A percentile compares a stretch with the other conserved stretches of the same genome.
Conservation (phyloP, 495 filamentous ascomycete genomes). For the Hypoxylon intermedium region DNA sequence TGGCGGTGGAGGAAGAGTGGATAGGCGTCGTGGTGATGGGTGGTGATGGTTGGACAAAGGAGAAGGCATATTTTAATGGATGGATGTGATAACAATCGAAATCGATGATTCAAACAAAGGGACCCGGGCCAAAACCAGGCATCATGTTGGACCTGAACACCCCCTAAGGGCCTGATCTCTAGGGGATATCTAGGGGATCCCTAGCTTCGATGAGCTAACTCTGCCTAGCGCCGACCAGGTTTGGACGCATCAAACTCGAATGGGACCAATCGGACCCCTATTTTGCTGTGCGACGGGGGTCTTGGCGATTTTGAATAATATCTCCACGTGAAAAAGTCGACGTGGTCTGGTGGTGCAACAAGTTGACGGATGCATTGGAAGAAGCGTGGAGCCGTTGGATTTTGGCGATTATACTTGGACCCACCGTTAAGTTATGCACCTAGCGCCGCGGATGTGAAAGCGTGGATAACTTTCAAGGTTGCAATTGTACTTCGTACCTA, state of each 20-base stretch:
- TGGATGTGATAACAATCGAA: constrained; percentile 12
- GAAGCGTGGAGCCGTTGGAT: not conserved
- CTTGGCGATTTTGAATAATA: constrained; percentile 16
- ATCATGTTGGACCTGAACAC: too few species aligned
- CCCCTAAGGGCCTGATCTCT: too few species aligned
- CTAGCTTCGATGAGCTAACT: constrained; percentile 7
- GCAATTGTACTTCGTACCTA: not conserved
- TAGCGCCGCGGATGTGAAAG: constrained; percentile 20
- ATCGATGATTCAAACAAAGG: constrained; percentile 8
- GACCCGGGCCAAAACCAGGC: constrained; percentile 10
- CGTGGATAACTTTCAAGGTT: not conserved
- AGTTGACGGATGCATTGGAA: not conserved
- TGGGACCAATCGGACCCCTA: not conserved
- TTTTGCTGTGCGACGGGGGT: constrained; percentile 3
- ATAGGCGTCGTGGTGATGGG: constrained; percentile 16
- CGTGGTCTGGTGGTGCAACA: not conserved
- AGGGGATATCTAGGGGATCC: constrained; percentile 2
- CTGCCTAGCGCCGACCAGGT: constrained; percentile 13
- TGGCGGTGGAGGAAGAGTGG: constrained; percentile 23
- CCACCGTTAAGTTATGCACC: constrained; percentile 20
- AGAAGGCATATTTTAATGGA: constrained; percentile 35
- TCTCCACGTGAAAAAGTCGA: constrained; percentile 6
- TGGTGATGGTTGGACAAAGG: constrained; percentile 36
- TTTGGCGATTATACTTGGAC: constrained; percentile 18
- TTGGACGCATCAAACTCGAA: constrained; percentile 18